Percentiles rank a stretch among this genome's conserved stretches.
These are phyloP conservation scores for Ceratobasidium sp. DNA, from an alignment of 1,284 basidiomycete species.

Conservation along the genomic window DNA sequence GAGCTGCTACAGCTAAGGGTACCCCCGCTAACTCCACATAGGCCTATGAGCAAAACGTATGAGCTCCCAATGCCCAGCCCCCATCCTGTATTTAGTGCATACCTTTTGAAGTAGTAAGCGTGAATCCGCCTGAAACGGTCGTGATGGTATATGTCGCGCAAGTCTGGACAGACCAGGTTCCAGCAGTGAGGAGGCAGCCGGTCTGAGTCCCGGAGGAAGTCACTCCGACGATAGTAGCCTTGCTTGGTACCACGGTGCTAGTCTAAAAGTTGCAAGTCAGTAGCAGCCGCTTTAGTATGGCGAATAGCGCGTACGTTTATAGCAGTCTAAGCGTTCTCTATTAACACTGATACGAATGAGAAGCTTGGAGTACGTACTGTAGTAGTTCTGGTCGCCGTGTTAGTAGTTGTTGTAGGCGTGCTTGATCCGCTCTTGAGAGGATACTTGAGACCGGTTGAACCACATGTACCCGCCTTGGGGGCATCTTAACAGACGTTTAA, in stretches of 20 bases:
- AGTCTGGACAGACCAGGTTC: constrained; percentile 43
- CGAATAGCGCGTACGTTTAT: neutral
- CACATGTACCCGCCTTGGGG: constrained; percentile 59
- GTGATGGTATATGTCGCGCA: constrained; percentile 34
- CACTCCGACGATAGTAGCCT: constrained; percentile 31
- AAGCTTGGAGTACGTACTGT: too few relatives aligned
- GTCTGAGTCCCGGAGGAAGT: constrained; percentile 33
- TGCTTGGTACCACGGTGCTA: constrained; percentile 11
- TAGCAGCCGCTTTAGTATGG: neutral
- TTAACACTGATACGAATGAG: neutral
- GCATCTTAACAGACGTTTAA: constrained; percentile 55
- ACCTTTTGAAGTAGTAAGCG: constrained; percentile 43
- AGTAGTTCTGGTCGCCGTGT: constrained; percentile 1
- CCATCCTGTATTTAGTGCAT: neutral
- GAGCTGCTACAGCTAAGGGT: constrained; percentile 42
- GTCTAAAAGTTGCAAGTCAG: constrained; percentile 6
- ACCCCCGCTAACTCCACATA: constrained; percentile 41
- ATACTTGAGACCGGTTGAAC: constrained; percentile 66
- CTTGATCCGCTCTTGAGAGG: constrained; percentile 58
- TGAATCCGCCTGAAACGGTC: constrained; percentile 40
- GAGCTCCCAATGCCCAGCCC: too few relatives aligned
- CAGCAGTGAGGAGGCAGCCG: constrained; percentile 44
- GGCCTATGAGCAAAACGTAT: constrained; percentile 19
- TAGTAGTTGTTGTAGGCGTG: constrained; percentile 29
- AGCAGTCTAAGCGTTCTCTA: neutral